Base-by-base conservation (phyloP, 768 basidiomycete species). In the Boletus vinaceobasis region DNA sequence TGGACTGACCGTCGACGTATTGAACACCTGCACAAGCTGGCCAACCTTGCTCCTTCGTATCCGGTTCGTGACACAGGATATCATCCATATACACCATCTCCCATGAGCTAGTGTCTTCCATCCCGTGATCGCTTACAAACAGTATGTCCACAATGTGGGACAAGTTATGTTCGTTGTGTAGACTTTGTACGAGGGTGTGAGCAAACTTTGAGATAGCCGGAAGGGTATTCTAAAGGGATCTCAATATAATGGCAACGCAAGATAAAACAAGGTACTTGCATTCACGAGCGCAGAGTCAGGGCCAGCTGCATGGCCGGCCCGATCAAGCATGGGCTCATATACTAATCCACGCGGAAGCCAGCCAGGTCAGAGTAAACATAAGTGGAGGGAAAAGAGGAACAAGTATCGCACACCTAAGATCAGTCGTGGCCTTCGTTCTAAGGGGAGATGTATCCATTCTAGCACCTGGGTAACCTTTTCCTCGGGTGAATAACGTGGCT, bases 51-150 rank as follows among this genome's bases (percentile, higher is more conserved):
- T 52, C 52, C 26, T 33, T 52, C 13, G 40, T 40, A 39, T 56
- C 53, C 15, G 36, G 40, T 31, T 57, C 45, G 29, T 32, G 46
- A n/a, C 64, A 63, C 15, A 65, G 44, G 40, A 63, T 52, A 38
- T 66, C 88, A 65, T 94, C 90, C 60, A 95, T 78, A 67, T 86
- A 91, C 21, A 95, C 74, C 39, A 80, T 76, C 48, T 87, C 81
- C 3, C 86, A 86, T 58, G 88, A 79, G 60, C 82, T 84, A 7
- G 90, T 94, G 62, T 90, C 88, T 10, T 86, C 86, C 88, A 92
- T 93, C 10, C 90, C 90, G 60, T 91, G 87, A 66, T 91, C 88
- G 61, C 86, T 88, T 56, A 95, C 91, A 59, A 94, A 90, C 21
- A 95, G 76, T 48, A 95, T 75, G 68, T 95, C 89, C 13, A 93